Conservation (phyloP, 345 rosid genomes). For the Pistacia integerrima region DNA sequence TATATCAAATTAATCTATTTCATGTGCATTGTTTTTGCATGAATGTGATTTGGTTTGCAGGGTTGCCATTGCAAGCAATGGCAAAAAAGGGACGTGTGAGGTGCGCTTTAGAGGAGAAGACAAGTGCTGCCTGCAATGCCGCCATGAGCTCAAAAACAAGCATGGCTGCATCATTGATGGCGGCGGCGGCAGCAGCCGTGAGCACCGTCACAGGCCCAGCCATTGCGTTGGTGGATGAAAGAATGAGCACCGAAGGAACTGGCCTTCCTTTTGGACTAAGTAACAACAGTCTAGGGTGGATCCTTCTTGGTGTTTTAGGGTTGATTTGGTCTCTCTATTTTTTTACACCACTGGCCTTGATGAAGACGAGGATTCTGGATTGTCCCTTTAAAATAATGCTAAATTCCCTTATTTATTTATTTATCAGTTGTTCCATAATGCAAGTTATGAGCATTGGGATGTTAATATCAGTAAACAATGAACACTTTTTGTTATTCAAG, state of each 20-base stretch:
- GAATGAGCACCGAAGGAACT: conserved; percentile 64
- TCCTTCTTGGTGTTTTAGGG: conserved; percentile 59
- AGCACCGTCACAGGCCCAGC: conserved; percentile 40
- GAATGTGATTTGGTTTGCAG: conserved; percentile 17
- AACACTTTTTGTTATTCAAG: background rate
- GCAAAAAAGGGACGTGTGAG: conserved; percentile 39
- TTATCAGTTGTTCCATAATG: background rate
- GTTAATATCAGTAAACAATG: no score
- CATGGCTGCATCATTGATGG: conserved; percentile 29
- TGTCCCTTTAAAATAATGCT: conserved; percentile 47
- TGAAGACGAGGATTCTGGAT: conserved; percentile 70
- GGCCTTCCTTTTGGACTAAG: conserved; percentile 73
- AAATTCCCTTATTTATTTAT: background rate
- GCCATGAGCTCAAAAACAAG: conserved; percentile 1
- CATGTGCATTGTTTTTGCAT: no score
- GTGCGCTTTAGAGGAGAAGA: conserved; percentile 38
- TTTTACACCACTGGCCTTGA: conserved; percentile 53
- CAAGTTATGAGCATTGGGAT: background rate
- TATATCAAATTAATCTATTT: no score
- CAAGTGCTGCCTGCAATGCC: background rate
- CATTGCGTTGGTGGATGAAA: conserved; percentile 67
- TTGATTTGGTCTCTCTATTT: conserved; percentile 64
- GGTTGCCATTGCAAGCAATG: conserved; percentile 43
- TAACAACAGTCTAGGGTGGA: conserved; percentile 73
- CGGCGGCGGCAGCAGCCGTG: conserved; percentile 38